These are phyloP conservation scores for Leccinum imitatum DNA, from an alignment of 768 basidiomycete genomes.

Conservation along the genomic window DNA sequence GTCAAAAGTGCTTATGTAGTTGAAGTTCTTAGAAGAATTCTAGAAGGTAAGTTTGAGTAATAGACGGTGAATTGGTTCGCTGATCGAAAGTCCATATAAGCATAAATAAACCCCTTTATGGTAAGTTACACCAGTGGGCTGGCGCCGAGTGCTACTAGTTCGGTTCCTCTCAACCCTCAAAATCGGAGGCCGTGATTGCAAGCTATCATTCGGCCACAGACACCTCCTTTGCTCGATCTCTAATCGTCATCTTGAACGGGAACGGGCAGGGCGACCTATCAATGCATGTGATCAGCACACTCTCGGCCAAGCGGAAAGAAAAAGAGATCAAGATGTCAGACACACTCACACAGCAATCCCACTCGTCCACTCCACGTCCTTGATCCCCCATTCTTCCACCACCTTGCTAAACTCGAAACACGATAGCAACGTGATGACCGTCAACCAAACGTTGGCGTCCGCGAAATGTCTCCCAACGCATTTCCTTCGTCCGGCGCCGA, in stretches of 20 bases:
- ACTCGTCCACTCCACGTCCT: conserved; percentile 7
- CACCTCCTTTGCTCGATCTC: neutral
- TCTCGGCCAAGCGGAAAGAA: neutral
- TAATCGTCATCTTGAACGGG: conserved; percentile 1
- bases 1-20: neutral
- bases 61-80: too few species aligned
- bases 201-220: neutral
- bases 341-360: neutral
- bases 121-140: too few species aligned
- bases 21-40: neutral
- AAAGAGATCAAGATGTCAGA: neutral
- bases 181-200: neutral
- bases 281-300: neutral
- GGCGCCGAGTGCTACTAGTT: neutral
- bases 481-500: conserved; percentile 5
- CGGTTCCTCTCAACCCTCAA: too few species aligned
- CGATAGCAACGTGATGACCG: conserved; percentile 4
- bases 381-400: neutral
- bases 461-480: conserved; percentile 4
- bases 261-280: conserved; percentile 1
- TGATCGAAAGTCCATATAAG: too few species aligned
- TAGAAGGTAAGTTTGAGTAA: neutral
- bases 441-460: conserved; percentile 2
- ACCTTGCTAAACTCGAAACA: conserved; percentile 10
- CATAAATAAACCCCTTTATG: too few species aligned